Conservation (phyloP, 2,329 filamentous ascomycete species). For the Trichoderma sp. region DNA sequence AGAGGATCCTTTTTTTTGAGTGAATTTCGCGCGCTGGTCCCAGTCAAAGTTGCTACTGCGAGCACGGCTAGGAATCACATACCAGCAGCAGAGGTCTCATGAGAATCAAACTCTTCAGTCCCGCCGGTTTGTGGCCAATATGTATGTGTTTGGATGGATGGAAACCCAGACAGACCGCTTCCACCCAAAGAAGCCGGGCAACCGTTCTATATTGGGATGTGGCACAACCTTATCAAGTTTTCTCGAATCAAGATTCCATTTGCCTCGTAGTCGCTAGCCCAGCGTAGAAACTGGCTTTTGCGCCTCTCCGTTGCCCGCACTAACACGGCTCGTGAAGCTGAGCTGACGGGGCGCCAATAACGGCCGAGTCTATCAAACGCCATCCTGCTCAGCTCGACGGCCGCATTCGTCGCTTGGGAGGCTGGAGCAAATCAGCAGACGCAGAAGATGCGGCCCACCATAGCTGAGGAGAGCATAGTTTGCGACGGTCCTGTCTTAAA, state of each 20-base stretch:
- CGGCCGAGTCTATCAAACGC: background rate
- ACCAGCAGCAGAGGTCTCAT: background rate
- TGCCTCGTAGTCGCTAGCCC: background rate
- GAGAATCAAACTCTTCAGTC: background rate
- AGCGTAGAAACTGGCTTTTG: background rate
- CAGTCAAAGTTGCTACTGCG: background rate
- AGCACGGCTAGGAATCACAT: background rate
- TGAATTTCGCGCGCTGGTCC: background rate
- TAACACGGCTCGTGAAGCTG: background rate
- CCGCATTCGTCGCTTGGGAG: conserved; percentile 1
- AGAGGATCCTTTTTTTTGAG: background rate
- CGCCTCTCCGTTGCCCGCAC: background rate
- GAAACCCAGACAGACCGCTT: background rate
- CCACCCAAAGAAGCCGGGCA: background rate
- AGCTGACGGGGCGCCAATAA: conserved; percentile 2
- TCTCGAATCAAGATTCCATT: background rate
- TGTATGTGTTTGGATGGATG: background rate
- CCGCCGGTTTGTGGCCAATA: background rate
- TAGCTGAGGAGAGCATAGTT: background rate
- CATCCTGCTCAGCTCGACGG: background rate
- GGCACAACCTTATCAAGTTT: background rate
- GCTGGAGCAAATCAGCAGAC: conserved; percentile 14
- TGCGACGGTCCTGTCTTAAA: background rate
- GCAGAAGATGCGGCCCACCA: background rate
- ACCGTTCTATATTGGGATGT: conserved; percentile 6